A percentile compares a stretch with the other conserved stretches of the same genome.
phyloP scores from a whole-genome alignment of 306 rosid species.

The Quercus gilva region DNA sequence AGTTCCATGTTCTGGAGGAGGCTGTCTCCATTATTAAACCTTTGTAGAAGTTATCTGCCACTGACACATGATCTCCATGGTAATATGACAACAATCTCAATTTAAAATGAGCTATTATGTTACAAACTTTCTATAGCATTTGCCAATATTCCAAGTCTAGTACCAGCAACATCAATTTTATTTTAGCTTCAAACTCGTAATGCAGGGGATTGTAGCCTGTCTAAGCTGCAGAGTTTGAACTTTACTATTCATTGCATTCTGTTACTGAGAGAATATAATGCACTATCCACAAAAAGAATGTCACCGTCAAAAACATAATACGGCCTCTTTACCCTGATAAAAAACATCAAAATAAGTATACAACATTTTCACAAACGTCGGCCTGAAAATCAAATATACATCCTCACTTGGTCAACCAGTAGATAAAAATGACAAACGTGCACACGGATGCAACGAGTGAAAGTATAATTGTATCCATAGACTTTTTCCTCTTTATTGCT shows the following conservation, averaged over 20 bases:
- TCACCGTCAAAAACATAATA: not conserved
- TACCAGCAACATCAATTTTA: not conserved
- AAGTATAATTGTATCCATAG: conserved; percentile 86
- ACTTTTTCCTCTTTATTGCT: conserved; percentile 85
- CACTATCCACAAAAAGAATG: conserved; percentile 21
- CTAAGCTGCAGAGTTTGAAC: not conserved
- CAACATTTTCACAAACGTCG: conserved; percentile 21
- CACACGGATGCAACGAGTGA: conserved; percentile 87
- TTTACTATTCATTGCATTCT: conserved; percentile 23
- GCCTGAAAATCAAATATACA: conserved; percentile 6
- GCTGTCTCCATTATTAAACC: no score
- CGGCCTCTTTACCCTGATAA: conserved; percentile 8
- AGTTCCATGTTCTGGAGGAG: no score
- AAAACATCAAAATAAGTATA: conserved; percentile 9
- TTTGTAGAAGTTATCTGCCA: no score
- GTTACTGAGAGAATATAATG: conserved; percentile 27
- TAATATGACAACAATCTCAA: no score
- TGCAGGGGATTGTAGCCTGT: not conserved
- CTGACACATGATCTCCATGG: no score
- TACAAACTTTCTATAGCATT: not conserved
- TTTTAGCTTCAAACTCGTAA: not conserved
- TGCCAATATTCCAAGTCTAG: not conserved
- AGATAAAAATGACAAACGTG: conserved; percentile 80
- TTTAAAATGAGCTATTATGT: no score
- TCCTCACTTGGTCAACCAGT: conserved; percentile 87